Percentiles rank a stretch among this genome's conserved stretches.
Evolutionary conservation across 2,329 filamentous ascomycete genomes (phyloP).

Genomic region (Corynespora cassiicola): DNA sequence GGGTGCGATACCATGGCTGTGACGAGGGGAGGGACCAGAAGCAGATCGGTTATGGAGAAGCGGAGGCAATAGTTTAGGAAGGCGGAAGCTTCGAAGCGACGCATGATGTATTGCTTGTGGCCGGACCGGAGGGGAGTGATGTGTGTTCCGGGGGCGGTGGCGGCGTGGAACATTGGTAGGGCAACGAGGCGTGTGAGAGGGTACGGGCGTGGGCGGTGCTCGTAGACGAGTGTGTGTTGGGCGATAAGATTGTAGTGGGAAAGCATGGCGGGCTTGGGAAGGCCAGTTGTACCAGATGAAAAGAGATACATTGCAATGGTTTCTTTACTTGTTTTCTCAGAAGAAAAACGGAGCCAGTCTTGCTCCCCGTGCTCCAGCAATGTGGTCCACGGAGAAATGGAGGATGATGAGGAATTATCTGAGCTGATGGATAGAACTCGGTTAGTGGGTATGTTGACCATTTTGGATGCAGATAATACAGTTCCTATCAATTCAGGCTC

Average conservation of each 20-base stretch:
- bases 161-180: slow-evolving; percentile 60
- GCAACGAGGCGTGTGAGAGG: slow-evolving; percentile 24
- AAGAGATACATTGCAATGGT: slow-evolving; percentile 28
- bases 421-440: slow-evolving; percentile 22
- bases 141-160: slow-evolving; percentile 19
- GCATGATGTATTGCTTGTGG: slow-evolving; percentile 23
- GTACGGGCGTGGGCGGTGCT: slow-evolving; percentile 46
- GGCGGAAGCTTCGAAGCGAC: slow-evolving; percentile 37
- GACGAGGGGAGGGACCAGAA: slow-evolving; percentile 60
- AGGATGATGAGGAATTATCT: too few species aligned
- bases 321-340: slow-evolving; percentile 7
- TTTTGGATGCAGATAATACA: slow-evolving; percentile 15
- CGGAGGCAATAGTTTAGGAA: slow-evolving; percentile 51
- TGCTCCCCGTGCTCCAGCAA: slow-evolving; percentile 17
- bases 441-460: slow-evolving; percentile 12
- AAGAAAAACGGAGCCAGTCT: slow-evolving; percentile 24
- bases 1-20: slow-evolving; percentile 63
- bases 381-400: slow-evolving; percentile 15
- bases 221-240: slow-evolving; percentile 61
- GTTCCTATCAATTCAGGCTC: slow-evolving; percentile 40
- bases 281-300: slow-evolving; percentile 30
- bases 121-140: slow-evolving; percentile 17
- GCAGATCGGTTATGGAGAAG: slow-evolving; percentile 55
- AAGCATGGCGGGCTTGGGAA: slow-evolving; percentile 27
- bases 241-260: slow-evolving; percentile 38